Base-by-base conservation (phyloP, 345 rosid genomes). In the Clausena lansium region DNA sequence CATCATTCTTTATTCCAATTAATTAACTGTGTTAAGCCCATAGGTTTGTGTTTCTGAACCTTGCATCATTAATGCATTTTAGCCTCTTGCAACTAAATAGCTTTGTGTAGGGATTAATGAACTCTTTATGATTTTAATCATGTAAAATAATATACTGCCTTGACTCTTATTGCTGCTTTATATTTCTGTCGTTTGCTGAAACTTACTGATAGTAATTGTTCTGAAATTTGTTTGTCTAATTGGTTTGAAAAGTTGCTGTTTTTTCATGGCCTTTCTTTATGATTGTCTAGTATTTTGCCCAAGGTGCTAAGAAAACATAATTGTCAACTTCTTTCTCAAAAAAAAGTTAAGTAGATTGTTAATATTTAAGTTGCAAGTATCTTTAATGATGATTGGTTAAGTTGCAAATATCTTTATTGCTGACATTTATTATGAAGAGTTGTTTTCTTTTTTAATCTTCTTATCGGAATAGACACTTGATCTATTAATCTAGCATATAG, bases 191-290 rank as follows among this genome's bases (percentile, higher is more conserved):
- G 2, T 24, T 57, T 25, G 6, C 50, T n/a, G 35, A 36, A 35
- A 58, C 50, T 59, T 25, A 69, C 57, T 32, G 20, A 4, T 30
- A 36, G 30, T 54, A 41, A 74, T 74, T 19, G 39, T 10, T 74
- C 41, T 25, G 24, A 30, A 62, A 62, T 61, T 60, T 47, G 24
- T 30, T 7, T 62, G 11, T 74, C 59, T 59, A 28, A 39, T 28
- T 60, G 59, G 54, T 74, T 74, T 74, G 69, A 39, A 57, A 61
- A 24, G 22, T 61, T 59, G 77, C 28, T 61, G 35, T 5, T 62
- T 19, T 74, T 17, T 59, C 47, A 24, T 62, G 32, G 28, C 41
- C 57, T 45, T 17, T 61, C 28, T 62, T 38, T 67, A 41, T 67
- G 58, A 17, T 27, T 69, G 35, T 47, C 4, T 27, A 28, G 24